phyloP scores from a whole-genome alignment of 352 stramenopile genomes.

The Globisporangium takayamanum region DNA sequence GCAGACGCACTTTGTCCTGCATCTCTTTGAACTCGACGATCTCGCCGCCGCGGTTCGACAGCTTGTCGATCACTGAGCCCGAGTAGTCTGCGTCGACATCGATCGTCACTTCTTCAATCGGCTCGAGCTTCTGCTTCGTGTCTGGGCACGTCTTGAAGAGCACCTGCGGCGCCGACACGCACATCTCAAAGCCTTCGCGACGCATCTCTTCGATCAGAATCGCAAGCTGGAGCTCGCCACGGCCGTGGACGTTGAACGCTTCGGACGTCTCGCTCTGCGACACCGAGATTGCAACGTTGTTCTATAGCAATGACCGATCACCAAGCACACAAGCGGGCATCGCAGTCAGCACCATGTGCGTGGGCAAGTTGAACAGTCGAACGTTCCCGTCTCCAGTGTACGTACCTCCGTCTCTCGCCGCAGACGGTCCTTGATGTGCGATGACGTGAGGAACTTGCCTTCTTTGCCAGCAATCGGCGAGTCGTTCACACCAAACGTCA shows the following conservation, averaged over 20 bases:
- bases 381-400: too few relatives aligned
- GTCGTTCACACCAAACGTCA: slow-evolving; percentile 98
- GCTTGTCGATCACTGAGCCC: slow-evolving; percentile 95
- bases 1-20: slow-evolving; percentile 90
- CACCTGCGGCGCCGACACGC: slow-evolving; percentile 95
- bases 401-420: slow-evolving; percentile 88
- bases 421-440: slow-evolving; percentile 92
- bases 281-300: slow-evolving; percentile 97
- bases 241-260: slow-evolving; percentile 93
- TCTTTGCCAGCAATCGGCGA: slow-evolving; percentile 94
- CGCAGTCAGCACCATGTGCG: neutral
- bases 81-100: slow-evolving; percentile 96
- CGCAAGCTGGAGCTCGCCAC: slow-evolving; percentile 96
- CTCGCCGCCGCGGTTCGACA: slow-evolving; percentile 92
- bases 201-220: slow-evolving; percentile 99
- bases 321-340: neutral
- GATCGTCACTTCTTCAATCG: slow-evolving; percentile 92
- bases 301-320: slow-evolving; percentile 42
- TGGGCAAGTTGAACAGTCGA: neutral
- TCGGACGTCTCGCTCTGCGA: slow-evolving; percentile 83
- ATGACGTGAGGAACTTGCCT: slow-evolving; percentile 96
- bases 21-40: slow-evolving; percentile 90
- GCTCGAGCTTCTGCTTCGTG: slow-evolving; percentile 84
- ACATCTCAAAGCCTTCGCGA: slow-evolving; percentile 97
- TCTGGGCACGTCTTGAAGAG: slow-evolving; percentile 87